Evolutionary conservation across 2,329 filamentous ascomycete species (phyloP), one percentile per base, ranked within the genome.

Genomic region (Ophiostoma sp.): DNA sequence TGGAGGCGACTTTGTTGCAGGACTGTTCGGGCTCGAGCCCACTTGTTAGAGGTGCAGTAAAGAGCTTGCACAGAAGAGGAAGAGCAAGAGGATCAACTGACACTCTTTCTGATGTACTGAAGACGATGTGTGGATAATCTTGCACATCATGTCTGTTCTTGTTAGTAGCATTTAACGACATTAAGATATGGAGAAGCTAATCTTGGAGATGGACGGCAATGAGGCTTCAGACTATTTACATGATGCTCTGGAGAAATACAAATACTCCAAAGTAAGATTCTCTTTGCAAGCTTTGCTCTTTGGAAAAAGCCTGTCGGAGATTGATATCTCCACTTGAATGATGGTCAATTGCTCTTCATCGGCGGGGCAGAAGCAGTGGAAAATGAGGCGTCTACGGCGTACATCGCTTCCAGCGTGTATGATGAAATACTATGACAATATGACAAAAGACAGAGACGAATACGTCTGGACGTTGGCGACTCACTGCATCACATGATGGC

Each of bases 331-430:
- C 57, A 62, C 57, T 62, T 33, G 15, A 31, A 15, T 57, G 52
- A 57, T 27, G 52, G 52, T n/a, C 52, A 57, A 57, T 27, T 57
- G n/a, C 52, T 57, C 52, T 27, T 57, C 52, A 57, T 57, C 23
- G 10, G 52, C 15, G 52, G 52, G 52, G 52, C 52, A 52, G 52
- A 23, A 31, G 8, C 10, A 8, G 10, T 41, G 39, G 39, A 57
- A 23, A 57, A n/a, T 48, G 20, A 48, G 20, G 44, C 17, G 6
- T 4, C 7, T 20, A 7, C 44, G 5, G 3, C 20, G 15, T 20
- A 20, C 44, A 20, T 20, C 8, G 17, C n/a, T 4, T 48, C 27
- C 27, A 31, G 27, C 27, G 27, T 31, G 27, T 31, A 31, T 31
- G 27, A 31, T 31, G 27, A 31, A 31, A 31, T 31, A 31, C 27